These are phyloP conservation scores for Geotrichum klebahnii DNA, from an alignment of 1,139 yeast species.

Conservation along the genomic window DNA sequence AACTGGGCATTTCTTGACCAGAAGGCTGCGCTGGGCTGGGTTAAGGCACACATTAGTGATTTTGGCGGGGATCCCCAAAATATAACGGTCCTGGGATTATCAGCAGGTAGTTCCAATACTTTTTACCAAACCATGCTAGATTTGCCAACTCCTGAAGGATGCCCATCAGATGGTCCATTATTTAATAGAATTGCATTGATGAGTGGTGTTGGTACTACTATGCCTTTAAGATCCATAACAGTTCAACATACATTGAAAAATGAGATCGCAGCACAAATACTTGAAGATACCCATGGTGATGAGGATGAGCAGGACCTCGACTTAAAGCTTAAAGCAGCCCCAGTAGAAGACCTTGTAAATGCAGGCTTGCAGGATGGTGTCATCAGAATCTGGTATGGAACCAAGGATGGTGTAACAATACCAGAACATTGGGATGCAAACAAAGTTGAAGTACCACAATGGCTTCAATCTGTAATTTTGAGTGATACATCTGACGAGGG, in stretches of 20 bases:
- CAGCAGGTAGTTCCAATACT: constrained; percentile 35
- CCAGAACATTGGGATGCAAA: background rate
- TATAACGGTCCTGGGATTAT: constrained; percentile 34
- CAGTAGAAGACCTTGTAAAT: constrained; percentile 21
- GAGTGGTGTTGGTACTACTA: constrained; percentile 22
- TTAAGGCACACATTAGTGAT: constrained; percentile 29
- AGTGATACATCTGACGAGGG: constrained; percentile 24
- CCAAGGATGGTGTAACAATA: constrained; percentile 9
- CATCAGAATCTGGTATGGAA: constrained; percentile 19
- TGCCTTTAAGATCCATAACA: constrained; percentile 13
- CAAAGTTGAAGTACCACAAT: constrained; percentile 12
- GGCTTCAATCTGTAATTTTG: constrained; percentile 22
- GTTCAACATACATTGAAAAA: constrained; percentile 8
- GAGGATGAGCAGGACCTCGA: constrained; percentile 16
- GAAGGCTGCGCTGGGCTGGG: constrained; percentile 34
- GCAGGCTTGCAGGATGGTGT: constrained; percentile 9
- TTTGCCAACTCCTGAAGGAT: constrained; percentile 9
- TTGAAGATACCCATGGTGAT: background rate
- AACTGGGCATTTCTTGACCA: constrained; percentile 25
- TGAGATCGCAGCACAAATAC: constrained; percentile 4
- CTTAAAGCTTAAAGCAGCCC: constrained; percentile 17
- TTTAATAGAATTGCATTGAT: constrained; percentile 25
- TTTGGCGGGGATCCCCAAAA: constrained; percentile 36
- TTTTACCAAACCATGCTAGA: constrained; percentile 25
- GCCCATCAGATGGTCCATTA: constrained; percentile 9